A percentile compares a stretch with the other conserved stretches of the same genome.
phyloP scores from a whole-genome alignment of 805 yeast species.

The Pichia membranifaciens region DNA sequence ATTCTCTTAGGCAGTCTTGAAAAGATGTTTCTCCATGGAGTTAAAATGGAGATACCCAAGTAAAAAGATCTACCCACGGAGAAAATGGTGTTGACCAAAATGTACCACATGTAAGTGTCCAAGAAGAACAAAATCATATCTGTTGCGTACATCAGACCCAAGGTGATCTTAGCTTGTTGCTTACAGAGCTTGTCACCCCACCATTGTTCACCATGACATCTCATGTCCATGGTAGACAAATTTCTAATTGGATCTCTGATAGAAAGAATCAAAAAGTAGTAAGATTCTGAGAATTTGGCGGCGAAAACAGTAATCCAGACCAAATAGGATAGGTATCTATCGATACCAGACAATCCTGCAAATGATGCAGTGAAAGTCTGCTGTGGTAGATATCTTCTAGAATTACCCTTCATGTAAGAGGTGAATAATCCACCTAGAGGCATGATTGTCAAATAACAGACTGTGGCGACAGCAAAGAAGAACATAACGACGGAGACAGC shows the following conservation, averaged over 20 bases:
- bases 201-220: constrained; percentile 96
- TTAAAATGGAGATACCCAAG: constrained; percentile 96
- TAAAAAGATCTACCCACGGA: constrained; percentile 97
- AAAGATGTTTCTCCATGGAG: constrained; percentile 99
- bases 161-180: constrained; percentile 81
- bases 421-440: constrained; percentile 97
- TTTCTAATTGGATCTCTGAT: constrained; percentile 92
- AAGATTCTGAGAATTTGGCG: constrained; percentile 87
- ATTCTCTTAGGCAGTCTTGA: constrained; percentile 98
- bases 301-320: constrained; percentile 86
- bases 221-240: constrained; percentile 76
- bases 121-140: constrained; percentile 94
- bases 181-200: constrained; percentile 68
- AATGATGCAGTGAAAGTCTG: constrained; percentile 95
- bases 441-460: constrained; percentile 85
- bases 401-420: constrained; percentile 77
- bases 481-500: constrained; percentile 82
- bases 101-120: constrained; percentile 99
- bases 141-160: constrained; percentile 89
- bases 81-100: constrained; percentile 88
- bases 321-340: constrained; percentile 93
- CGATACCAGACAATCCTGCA: constrained; percentile 73
- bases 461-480: constrained; percentile 79
- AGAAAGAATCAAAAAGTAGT: constrained; percentile 83
- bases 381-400: constrained; percentile 85